Percentiles rank a stretch among this genome's conserved stretches.
Conservation (phyloP, 2,329 filamentous ascomycete genomes). For the Alternaria sp. region DNA sequence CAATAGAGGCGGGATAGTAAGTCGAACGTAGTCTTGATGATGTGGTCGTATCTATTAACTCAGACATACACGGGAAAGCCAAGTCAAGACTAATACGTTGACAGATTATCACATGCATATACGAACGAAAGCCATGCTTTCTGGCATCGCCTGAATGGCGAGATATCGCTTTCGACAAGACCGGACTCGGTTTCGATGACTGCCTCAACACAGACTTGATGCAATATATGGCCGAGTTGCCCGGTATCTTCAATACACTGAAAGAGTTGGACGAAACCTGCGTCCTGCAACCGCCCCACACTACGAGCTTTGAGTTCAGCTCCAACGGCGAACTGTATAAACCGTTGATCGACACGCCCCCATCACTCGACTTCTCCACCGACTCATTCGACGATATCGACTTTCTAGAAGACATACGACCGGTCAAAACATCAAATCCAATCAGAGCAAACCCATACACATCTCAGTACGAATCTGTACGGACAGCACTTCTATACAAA, state of each 20-base stretch:
- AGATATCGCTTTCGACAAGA: conserved; percentile 43
- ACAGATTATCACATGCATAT: conserved; percentile 43
- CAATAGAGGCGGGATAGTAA: conserved; percentile 41
- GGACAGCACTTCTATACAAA: conserved; percentile 27
- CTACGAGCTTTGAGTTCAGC: conserved; percentile 6
- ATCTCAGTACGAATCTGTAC: conserved; percentile 11
- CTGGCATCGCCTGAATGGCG: conserved; percentile 39
- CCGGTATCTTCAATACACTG: conserved; percentile 35
- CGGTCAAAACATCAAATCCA: conserved; percentile 8
- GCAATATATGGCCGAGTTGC: conserved; percentile 35
- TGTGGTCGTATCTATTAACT: neutral
- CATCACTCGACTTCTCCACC: conserved; percentile 29
- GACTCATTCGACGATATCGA: conserved; percentile 22
- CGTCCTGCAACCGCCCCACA: neutral
- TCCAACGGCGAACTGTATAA: conserved; percentile 2
- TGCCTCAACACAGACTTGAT: conserved; percentile 37
- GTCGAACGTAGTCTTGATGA: neutral
- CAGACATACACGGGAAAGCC: neutral
- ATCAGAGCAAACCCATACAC: neutral
- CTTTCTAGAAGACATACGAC: conserved; percentile 16
- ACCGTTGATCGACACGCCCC: conserved; percentile 19
- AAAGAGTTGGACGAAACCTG: conserved; percentile 23
- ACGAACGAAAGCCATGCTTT: conserved; percentile 39
- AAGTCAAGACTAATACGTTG: neutral
- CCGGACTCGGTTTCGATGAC: conserved; percentile 33